Evolutionary conservation across 2,329 filamentous ascomycete species (phyloP).

Genomic region (Endothia cerciana): DNA sequence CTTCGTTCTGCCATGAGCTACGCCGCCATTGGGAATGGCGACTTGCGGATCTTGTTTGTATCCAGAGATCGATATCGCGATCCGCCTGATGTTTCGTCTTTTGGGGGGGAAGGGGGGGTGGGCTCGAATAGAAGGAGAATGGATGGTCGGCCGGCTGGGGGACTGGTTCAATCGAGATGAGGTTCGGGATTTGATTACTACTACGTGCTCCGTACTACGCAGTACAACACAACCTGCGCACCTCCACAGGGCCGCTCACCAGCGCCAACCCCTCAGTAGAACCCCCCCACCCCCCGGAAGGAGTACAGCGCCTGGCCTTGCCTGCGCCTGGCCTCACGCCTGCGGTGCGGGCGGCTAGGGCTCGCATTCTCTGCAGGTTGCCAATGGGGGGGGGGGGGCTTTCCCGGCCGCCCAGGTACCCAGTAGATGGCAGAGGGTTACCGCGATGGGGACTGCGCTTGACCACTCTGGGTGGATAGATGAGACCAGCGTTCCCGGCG

Average conservation of each 20-base stretch:
- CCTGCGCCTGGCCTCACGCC: not conserved
- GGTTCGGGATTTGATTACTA: not conserved
- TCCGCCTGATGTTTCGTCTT: slow-evolving; percentile 1
- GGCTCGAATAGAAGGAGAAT: not conserved
- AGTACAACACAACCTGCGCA: not conserved
- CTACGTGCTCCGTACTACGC: not conserved
- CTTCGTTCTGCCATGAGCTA: slow-evolving; percentile 72
- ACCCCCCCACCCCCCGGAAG: not conserved
- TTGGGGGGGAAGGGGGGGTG: too few relatives aligned
- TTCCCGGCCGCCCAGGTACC: not conserved
- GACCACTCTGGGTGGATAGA: not conserved
- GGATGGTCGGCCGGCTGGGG: not conserved
- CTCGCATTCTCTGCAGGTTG: too few relatives aligned
- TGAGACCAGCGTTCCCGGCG: not conserved
- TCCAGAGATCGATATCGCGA: not conserved
- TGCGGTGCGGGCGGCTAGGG: slow-evolving; percentile 4
- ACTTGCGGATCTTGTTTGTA: slow-evolving; percentile 28
- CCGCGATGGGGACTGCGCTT: not conserved
- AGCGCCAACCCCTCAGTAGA: too few relatives aligned
- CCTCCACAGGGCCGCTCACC: too few relatives aligned
- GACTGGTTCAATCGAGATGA: slow-evolving; percentile 1
- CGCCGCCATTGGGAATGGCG: slow-evolving; percentile 59
- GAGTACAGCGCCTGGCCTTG: not conserved
- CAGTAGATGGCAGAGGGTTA: too few relatives aligned
- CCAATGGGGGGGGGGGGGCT: too few relatives aligned